phyloP scores from a whole-genome alignment of 208 protist species.

The Acanthamoeba castellanii region DNA sequence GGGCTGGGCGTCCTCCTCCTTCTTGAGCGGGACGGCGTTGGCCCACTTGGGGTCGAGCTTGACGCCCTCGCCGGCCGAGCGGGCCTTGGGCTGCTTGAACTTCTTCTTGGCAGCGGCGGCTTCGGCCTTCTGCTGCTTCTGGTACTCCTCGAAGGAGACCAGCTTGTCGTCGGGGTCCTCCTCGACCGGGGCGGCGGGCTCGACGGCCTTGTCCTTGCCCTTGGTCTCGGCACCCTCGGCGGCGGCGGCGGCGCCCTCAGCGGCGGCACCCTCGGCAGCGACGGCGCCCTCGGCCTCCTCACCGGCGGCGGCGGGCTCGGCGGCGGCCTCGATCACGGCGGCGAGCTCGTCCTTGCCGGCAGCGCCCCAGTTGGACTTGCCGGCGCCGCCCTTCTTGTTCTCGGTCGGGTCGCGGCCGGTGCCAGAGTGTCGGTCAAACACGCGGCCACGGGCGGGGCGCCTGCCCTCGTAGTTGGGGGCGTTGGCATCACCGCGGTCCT shows the following conservation, averaged over 20 bases:
- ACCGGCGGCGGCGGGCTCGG: not conserved
- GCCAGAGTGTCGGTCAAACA: conserved; percentile 59
- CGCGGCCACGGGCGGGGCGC: not conserved
- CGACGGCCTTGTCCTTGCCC: not conserved
- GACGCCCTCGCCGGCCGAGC: conserved; percentile 54
- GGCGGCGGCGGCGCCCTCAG: not conserved
- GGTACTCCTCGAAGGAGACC: not conserved
- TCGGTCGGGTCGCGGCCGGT: conserved; percentile 58
- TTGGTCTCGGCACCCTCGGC: not conserved
- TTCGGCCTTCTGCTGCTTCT: not conserved
- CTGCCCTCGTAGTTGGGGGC: not conserved
- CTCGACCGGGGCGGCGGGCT: not conserved
- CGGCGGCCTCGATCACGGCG: not conserved
- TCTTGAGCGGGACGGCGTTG: conserved; percentile 48
- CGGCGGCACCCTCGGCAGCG: not conserved
- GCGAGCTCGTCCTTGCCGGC: not conserved
- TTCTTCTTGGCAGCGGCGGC: conserved; percentile 15
- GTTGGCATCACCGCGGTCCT: conserved; percentile 15
- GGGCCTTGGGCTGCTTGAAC: conserved; percentile 3
- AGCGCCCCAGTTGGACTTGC: conserved; percentile 32
- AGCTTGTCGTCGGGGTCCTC: not conserved
- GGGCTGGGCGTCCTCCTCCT: conserved; percentile 1
- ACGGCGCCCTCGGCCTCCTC: not conserved
- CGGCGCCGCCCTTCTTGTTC: not conserved
- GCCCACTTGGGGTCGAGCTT: conserved; percentile 66